Evolutionary conservation across 139 green algal genomes (phyloP), one percentile per base, ranked within the genome.

Genomic region (Axilococcus clingmanii): DNA sequence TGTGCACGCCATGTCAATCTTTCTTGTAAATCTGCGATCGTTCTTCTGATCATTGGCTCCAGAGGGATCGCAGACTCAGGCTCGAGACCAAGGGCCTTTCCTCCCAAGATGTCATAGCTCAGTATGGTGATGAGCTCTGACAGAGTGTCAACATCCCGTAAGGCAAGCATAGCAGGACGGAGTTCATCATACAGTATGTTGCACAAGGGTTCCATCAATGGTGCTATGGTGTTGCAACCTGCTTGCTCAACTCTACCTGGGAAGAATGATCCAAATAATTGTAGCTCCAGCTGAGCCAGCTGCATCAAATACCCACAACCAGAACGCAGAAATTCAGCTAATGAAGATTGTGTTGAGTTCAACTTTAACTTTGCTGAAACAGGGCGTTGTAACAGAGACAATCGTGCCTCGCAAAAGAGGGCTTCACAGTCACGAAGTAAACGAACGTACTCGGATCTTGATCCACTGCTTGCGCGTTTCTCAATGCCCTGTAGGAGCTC

Each of bases 141-240:
- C 43, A 98, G 78, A 45, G 71, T 57, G 43, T 94, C 82, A 24
- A 96, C 57, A 40, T 85, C 78, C 37, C 75, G 59, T 33, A 91
- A 71, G 43, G 79, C 57, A 29, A 97, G 80, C 51, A 94, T 77
- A 5, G 44, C 42, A 5, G 68, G 74, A 6, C 85, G 57, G 57
- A 96, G 65, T 2, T 69, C 57, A 42, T 97, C 91, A 57, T 95
- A 96, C 40, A 97, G 71, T 40, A 93, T 59, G 22, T 66, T 88
- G 54, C 78, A 90, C 47, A 95, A 68, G 31, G 88, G 77, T 55
- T 94, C 82, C 48, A 93, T 69, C 34, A 95, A 66, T 12, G 74
- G 67, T 2, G 55, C 42, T 53, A 96, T 61, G 0, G 24, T 30
- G 14, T n/a, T n/a, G 36, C 12, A 19, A 37, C 20, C 22, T 7